A percentile compares a stretch with the other conserved stretches of the same genome.
These are phyloP conservation scores for Pseudisothecium myosuroides DNA, from an alignment of 225 moss, liverwort and hornwort species.

Conservation along the genomic window DNA sequence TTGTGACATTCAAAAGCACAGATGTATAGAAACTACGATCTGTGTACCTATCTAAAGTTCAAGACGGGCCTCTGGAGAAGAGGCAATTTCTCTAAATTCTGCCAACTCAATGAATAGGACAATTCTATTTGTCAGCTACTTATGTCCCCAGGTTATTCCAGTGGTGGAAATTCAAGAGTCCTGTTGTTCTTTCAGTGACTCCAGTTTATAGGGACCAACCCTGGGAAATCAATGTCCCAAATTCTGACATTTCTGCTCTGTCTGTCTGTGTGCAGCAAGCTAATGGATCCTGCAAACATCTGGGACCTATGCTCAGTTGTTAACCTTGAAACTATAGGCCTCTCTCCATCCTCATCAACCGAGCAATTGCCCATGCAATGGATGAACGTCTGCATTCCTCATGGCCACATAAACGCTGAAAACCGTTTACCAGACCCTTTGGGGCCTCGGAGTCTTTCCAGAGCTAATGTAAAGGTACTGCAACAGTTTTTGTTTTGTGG, in stretches of 20 bases:
- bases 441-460: background rate
- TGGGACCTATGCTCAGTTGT: background rate
- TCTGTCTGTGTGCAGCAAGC: background rate
- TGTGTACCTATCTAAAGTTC: background rate
- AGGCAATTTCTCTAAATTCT: background rate
- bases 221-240: too few relatives aligned
- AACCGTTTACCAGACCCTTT: background rate
- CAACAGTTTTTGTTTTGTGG: background rate
- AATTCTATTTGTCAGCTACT: too few relatives aligned
- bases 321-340: background rate
- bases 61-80: background rate
- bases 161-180: background rate
- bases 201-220: background rate
- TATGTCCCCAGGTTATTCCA: background rate
- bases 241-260: background rate
- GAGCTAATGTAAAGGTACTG: background rate
- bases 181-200: background rate
- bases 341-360: background rate
- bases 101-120: background rate
- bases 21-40: background rate
- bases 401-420: fast-evolving
- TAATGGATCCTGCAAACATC: background rate
- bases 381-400: too few relatives aligned
- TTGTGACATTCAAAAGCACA: too few relatives aligned
- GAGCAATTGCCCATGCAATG: fast-evolving